These are phyloP conservation scores for Trypanosomatidae sp. DNA, from an alignment of 208 protist species.

Conservation along the genomic window DNA sequence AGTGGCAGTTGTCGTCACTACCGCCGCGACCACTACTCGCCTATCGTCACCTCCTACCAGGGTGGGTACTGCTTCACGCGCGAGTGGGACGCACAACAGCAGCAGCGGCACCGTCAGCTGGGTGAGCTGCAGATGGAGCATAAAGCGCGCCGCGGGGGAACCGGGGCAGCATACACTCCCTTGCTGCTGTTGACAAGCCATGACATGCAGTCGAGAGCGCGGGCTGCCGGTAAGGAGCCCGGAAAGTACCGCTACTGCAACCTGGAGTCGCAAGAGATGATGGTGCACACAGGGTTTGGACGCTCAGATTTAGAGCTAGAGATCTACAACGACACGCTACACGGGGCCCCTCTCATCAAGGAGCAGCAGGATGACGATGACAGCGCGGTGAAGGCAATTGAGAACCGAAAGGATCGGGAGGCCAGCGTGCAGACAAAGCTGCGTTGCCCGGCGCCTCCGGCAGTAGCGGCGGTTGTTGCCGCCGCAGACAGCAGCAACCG, in stretches of 20 bases:
- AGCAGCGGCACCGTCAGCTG: slow-evolving; percentile 17
- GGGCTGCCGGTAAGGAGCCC: slow-evolving; percentile 1
- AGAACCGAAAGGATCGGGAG: background rate
- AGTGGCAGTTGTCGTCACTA: background rate
- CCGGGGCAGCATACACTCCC: slow-evolving; percentile 11
- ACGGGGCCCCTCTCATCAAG: slow-evolving; percentile 14
- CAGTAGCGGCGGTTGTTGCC: background rate
- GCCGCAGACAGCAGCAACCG: no score
- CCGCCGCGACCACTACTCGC: slow-evolving; percentile 4
- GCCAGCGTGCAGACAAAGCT: background rate
- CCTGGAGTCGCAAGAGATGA: slow-evolving; percentile 24
- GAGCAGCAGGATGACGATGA: background rate
- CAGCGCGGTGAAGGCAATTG: background rate
- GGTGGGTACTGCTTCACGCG: slow-evolving; percentile 17
- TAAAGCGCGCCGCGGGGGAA: slow-evolving; percentile 9
- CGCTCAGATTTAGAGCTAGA: slow-evolving; percentile 20
- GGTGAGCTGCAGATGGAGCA: slow-evolving; percentile 14
- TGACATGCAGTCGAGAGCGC: slow-evolving; percentile 10
- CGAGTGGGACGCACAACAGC: slow-evolving; percentile 18
- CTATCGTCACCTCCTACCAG: slow-evolving; percentile 10
- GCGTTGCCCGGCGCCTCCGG: background rate
- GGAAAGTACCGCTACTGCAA: slow-evolving; percentile 26
- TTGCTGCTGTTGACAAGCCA: slow-evolving; percentile 20
- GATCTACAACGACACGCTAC: slow-evolving; percentile 47
- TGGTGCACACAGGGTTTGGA: slow-evolving; percentile 19